Conservation (phyloP, 2,329 filamentous ascomycete species). For the Colletotrichum orchidophilum region DNA sequence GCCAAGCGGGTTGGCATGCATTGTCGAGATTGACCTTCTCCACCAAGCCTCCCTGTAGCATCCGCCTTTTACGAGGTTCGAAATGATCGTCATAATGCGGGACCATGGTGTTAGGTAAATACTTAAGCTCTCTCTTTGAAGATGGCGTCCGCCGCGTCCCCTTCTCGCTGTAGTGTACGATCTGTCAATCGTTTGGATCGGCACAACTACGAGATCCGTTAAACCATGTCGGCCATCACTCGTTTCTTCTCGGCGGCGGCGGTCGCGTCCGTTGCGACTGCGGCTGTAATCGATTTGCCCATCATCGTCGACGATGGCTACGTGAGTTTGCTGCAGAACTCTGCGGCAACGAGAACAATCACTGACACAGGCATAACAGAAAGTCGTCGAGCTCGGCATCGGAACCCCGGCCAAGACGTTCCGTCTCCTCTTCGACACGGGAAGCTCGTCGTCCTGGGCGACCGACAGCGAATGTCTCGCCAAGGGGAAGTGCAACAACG, state of each 20-base stretch:
- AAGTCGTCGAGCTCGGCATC: conserved; percentile 26
- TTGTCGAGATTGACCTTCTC: conserved; percentile 19
- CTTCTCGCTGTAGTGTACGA: background rate
- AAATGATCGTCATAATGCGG: conserved; percentile 11
- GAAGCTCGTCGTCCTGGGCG: conserved; percentile 47
- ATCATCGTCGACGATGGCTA: conserved; percentile 31
- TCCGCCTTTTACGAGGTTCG: conserved; percentile 9
- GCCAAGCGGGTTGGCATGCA: conserved; percentile 4
- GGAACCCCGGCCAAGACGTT: conserved; percentile 43
- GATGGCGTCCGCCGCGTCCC: background rate
- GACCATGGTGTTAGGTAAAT: background rate
- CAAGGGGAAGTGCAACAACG: conserved; percentile 37
- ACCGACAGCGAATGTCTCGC: conserved; percentile 39
- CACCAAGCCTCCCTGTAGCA: background rate
- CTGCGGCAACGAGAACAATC: fast-evolving
- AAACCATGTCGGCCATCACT: conserved; percentile 19
- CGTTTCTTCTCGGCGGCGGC: conserved; percentile 20
- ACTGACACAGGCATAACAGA: background rate
- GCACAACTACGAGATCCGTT: background rate
- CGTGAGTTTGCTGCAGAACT: background rate
- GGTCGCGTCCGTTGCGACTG: conserved; percentile 18
- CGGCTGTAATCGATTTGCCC: conserved; percentile 31
- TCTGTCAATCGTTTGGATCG: background rate
- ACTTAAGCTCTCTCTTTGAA: background rate
- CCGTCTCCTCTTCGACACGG: conserved; percentile 46